Base-by-base conservation (phyloP, 2,329 filamentous ascomycete genomes). In the Colletotrichum destructivum region DNA sequence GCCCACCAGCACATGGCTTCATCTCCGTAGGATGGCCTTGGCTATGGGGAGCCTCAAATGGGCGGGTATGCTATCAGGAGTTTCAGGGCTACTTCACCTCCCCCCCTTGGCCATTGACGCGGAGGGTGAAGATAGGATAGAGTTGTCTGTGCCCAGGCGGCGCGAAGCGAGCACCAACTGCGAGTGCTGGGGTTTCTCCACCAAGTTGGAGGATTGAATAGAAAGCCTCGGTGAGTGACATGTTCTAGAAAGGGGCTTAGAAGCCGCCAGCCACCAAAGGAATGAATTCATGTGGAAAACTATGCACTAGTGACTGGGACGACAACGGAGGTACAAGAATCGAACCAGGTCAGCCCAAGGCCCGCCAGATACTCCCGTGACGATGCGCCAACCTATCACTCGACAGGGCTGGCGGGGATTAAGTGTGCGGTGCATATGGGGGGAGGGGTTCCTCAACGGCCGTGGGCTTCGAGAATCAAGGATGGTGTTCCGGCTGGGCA, bases 161-260 rank as follows among this genome's bases (percentile, higher is more conserved):
- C 69, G 69, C 52, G 59, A 69, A 69, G 65, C 59, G 69, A 71
- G 57, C 38, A 64, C 59, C 59, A 72, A 71, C 65, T 61, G 65
- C 69, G 49, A 42, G 54, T 64, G 69, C 69, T 69, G 54, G 65
- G 69, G 52, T 51, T 40, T 42, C 51, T 64, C 69, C 59, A 55
- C 60, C 55, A 54, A 59, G 35, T 54, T 69, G 69, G 44, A 69
- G 31, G n/a, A 64, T 23, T 59, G 46, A 69, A 66, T 52, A 21
- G 69, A 59, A 47, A 35, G 51, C 56, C 66, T 72, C 61, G 66
- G 55, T 72, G 70, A 72, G 66, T 69, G 55, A 51, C 44, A 66
- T 63, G 44, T 70, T 72, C 70, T 70, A 66, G 70, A 72, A 66
- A 23, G 70, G 46, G 70, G 70, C 70, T 72, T 72, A 64, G 70